phyloP scores from a whole-genome alignment of 1,284 basidiomycete species.

The Paramarasmius palmivorus region DNA sequence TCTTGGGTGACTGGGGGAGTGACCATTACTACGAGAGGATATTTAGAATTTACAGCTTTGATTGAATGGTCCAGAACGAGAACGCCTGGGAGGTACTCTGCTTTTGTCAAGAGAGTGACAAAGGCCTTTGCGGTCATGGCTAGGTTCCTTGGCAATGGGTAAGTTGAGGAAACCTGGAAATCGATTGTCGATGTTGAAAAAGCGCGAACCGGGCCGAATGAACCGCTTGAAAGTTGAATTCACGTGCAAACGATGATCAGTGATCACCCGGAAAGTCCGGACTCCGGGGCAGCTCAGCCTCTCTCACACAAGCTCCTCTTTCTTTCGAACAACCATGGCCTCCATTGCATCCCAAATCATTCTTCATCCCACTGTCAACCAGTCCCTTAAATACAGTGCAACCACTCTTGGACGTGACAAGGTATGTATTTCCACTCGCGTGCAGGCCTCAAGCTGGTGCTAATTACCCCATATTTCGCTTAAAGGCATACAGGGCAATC shows the following conservation, averaged over 20 bases:
- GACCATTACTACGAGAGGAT: constrained; percentile 83
- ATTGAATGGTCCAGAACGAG: constrained; percentile 76
- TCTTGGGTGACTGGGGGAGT: constrained; percentile 62
- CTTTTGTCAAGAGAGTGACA: constrained; percentile 66
- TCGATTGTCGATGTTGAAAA: too few relatives aligned
- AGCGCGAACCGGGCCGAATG: too few relatives aligned
- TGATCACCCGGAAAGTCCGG: too few relatives aligned
- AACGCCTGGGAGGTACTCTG: constrained; percentile 71
- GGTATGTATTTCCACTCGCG: constrained; percentile 38
- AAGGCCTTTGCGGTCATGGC: too few relatives aligned
- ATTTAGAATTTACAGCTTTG: constrained; percentile 61
- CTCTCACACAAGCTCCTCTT: neutral
- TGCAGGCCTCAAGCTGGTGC: too few relatives aligned
- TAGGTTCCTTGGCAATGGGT: too few relatives aligned
- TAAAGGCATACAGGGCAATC: constrained; percentile 82
- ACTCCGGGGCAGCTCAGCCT: neutral
- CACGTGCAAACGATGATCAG: too few relatives aligned
- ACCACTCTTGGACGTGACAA: constrained; percentile 92
- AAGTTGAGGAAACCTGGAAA: too few relatives aligned
- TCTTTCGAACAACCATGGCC: constrained; percentile 46
- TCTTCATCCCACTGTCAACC: constrained; percentile 80
- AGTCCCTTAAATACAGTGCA: constrained; percentile 73
- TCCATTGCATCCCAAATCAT: constrained; percentile 74
- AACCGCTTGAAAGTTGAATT: too few relatives aligned
- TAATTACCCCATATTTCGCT: constrained; percentile 2